Conservation (phyloP, 2,329 filamentous ascomycete genomes). For the Thyridium curvatum region DNA sequence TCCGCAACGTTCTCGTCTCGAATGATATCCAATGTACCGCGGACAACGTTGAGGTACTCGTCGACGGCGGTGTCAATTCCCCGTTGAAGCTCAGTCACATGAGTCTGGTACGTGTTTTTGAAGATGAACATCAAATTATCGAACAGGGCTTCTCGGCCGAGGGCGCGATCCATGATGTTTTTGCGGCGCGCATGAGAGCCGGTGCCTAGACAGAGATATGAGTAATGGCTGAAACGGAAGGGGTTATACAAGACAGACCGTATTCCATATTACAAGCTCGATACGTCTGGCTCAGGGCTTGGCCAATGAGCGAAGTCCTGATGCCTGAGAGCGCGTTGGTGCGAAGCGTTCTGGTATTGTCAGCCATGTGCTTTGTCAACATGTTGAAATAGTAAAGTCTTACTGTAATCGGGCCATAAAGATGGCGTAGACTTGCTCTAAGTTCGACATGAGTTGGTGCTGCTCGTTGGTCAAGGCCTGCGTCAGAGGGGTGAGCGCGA, state of each 20-base stretch:
- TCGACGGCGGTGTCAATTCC: conserved; percentile 9
- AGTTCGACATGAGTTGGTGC: neutral
- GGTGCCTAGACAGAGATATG: conserved; percentile 14
- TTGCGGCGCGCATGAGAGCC: conserved; percentile 26
- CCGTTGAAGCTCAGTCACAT: conserved; percentile 14
- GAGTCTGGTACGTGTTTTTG: conserved; percentile 11
- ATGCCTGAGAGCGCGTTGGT: conserved; percentile 27
- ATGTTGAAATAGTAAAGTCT: neutral
- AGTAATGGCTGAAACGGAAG: no score
- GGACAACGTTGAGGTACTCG: conserved; percentile 18
- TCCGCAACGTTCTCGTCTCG: conserved; percentile 26
- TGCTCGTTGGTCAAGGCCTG: neutral
- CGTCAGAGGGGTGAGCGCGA: no score
- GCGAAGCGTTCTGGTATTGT: conserved; percentile 20
- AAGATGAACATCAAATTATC: conserved; percentile 18
- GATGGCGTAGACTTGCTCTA: neutral
- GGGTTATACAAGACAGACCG: conserved; percentile 17
- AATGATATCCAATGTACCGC: conserved; percentile 25
- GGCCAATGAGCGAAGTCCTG: conserved; percentile 28
- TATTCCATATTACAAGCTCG: conserved; percentile 17
- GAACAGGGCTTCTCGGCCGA: conserved; percentile 22
- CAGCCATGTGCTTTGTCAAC: neutral
- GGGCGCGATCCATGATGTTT: conserved; percentile 19
- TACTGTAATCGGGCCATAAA: neutral
- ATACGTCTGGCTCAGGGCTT: conserved; percentile 28